phyloP scores from a whole-genome alignment of 2,329 filamentous ascomycete genomes.

The Phoma sp. region DNA sequence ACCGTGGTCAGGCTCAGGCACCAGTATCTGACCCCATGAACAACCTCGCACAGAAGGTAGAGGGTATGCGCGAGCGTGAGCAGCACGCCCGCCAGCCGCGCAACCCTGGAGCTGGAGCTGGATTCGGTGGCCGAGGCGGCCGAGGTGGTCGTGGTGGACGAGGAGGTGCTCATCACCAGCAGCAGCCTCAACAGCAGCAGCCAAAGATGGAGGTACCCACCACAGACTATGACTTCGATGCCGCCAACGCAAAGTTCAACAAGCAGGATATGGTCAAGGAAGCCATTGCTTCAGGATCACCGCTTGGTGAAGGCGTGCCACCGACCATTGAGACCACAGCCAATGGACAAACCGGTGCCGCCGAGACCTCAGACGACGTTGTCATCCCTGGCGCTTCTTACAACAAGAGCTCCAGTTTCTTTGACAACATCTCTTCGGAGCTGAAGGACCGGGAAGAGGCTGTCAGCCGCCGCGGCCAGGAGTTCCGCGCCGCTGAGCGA shows the following conservation, averaged over 20 bases:
- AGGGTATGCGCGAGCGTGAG: conserved; percentile 74
- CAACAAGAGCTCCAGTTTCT: conserved; percentile 90
- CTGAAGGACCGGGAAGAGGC: conserved; percentile 85
- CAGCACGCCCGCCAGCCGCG: conserved; percentile 61
- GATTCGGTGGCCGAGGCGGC: conserved; percentile 49
- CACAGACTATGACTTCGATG: conserved; percentile 91
- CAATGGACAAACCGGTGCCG: conserved; percentile 45
- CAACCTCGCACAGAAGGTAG: conserved; percentile 76
- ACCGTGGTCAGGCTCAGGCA: conserved; percentile 30
- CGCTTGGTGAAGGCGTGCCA: conserved; percentile 59
- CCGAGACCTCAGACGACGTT: conserved; percentile 54
- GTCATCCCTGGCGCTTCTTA: conserved; percentile 66
- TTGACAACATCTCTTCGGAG: conserved; percentile 97
- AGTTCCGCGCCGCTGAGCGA: conserved; percentile 92
- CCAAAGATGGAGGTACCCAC: conserved; percentile 86
- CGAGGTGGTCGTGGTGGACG: conserved; percentile 59
- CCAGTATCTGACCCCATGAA: conserved; percentile 62
- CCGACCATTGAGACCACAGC: conserved; percentile 47
- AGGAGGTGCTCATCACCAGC: conserved; percentile 48
- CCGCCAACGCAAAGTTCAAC: conserved; percentile 87
- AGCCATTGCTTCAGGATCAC: conserved; percentile 79
- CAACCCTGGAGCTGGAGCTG: conserved; percentile 53
- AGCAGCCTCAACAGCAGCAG: conserved; percentile 46
- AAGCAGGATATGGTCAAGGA: conserved; percentile 88
- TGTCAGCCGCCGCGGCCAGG: conserved; percentile 70